A percentile compares a stretch with the other conserved stretches of the same genome.
phyloP scores from a whole-genome alignment of 78 protist species.

The Blattamonas nauphoetae region DNA sequence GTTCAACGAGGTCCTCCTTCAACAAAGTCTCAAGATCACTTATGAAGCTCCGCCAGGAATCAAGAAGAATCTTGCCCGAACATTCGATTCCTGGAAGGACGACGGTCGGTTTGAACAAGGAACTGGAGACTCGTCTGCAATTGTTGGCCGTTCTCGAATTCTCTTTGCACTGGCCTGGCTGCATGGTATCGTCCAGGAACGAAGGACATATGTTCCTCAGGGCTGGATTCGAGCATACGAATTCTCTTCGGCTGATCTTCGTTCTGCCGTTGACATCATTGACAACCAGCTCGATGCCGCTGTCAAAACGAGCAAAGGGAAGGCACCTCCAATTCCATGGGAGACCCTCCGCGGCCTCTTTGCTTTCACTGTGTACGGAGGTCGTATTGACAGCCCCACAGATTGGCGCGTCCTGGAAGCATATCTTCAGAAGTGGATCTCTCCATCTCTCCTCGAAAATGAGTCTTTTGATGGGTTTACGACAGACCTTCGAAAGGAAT shows the following conservation, averaged over 20 bases:
- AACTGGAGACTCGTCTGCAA: background rate
- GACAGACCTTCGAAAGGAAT: background rate
- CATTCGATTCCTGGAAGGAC: slow-evolving; percentile 33
- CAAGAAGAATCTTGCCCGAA: slow-evolving; percentile 48
- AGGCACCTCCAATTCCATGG: slow-evolving; percentile 32
- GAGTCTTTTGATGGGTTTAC: background rate
- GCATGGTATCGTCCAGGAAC: slow-evolving; percentile 70
- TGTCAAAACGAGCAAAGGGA: background rate
- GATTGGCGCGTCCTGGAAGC: slow-evolving; percentile 49
- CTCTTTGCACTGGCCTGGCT: slow-evolving; percentile 62
- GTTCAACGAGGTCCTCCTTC: slow-evolving; percentile 49
- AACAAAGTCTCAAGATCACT: slow-evolving; percentile 45
- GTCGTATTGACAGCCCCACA: slow-evolving; percentile 46
- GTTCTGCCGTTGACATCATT: slow-evolving; percentile 45
- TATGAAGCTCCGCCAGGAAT: slow-evolving; percentile 81
- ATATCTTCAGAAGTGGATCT: slow-evolving; percentile 43
- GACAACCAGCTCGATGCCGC: slow-evolving; percentile 2
- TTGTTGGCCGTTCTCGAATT: slow-evolving; percentile 20
- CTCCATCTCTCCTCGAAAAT: background rate
- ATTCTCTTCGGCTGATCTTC: slow-evolving; percentile 56
- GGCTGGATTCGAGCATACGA: slow-evolving; percentile 75
- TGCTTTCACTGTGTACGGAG: slow-evolving; percentile 56
- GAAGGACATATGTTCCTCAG: slow-evolving; percentile 69
- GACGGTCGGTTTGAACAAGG: slow-evolving; percentile 4
- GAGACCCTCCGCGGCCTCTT: slow-evolving; percentile 45